Conservation (phyloP, 2,329 filamentous ascomycete species). For the Xylariales sp. region DNA sequence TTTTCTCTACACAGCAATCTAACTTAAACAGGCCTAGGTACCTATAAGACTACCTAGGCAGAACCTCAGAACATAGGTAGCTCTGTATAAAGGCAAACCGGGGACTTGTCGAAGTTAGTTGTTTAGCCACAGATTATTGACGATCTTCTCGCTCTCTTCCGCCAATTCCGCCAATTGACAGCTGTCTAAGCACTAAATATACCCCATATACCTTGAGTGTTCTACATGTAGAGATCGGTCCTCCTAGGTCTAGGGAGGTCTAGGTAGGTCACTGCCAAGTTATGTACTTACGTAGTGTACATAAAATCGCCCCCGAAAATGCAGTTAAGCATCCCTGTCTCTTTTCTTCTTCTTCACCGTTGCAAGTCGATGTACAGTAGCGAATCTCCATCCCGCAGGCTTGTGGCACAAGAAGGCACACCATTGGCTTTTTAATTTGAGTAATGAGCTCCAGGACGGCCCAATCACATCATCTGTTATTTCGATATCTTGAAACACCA, state of each 20-base stretch:
- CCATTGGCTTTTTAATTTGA: slow-evolving; percentile 26
- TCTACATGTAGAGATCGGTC: too few species aligned
- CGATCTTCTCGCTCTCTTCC: background rate
- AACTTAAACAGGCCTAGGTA: background rate
- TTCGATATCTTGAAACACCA: slow-evolving; percentile 34
- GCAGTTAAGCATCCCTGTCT: slow-evolving; percentile 27
- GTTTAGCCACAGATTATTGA: background rate
- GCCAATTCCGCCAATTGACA: background rate
- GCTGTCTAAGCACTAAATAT: background rate
- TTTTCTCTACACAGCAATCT: slow-evolving; percentile 6
- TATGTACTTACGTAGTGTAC: background rate
- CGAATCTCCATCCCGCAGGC: slow-evolving; percentile 16
- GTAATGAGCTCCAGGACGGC: slow-evolving; percentile 11
- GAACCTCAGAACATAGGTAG: too few species aligned
- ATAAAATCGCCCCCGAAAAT: slow-evolving; percentile 3
- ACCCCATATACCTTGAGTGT: too few species aligned
- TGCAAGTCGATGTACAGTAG: slow-evolving; percentile 27
- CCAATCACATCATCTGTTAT: slow-evolving; percentile 31
- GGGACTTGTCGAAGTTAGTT: background rate
- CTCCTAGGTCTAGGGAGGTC: background rate
- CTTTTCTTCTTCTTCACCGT: slow-evolving; percentile 29
- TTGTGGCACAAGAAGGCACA: slow-evolving; percentile 19
- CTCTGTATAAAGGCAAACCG: too few species aligned
- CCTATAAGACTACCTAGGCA: too few species aligned
- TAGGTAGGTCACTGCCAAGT: too few species aligned